Evolutionary conservation across 2,329 filamentous ascomycete species (phyloP).

Genomic region (Aspergillus intermedius): DNA sequence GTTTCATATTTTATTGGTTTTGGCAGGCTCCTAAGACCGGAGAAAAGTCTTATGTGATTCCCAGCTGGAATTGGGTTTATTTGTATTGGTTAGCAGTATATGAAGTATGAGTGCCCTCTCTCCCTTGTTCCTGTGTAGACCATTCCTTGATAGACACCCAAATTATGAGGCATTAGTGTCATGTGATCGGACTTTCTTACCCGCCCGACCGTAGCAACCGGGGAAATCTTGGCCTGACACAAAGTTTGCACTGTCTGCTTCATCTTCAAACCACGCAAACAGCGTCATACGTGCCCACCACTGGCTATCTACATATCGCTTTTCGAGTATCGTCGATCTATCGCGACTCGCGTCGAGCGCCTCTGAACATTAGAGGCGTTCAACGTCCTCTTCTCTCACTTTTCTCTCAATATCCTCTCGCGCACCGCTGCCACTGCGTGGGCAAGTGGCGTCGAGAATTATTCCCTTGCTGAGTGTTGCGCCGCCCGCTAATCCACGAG

Average conservation of each 20-base stretch:
- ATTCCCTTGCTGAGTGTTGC: neutral
- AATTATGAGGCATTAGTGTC: no score
- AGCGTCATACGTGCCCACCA: constrained; percentile 20
- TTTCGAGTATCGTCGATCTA: neutral
- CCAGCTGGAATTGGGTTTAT: neutral
- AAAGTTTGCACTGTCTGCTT: constrained; percentile 37
- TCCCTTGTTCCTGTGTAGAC: no score
- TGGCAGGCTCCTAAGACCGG: neutral
- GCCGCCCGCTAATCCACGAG: no score
- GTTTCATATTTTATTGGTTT: neutral
- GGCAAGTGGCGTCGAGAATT: no score
- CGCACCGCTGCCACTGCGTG: no score
- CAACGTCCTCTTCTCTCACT: neutral
- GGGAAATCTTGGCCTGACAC: constrained; percentile 16
- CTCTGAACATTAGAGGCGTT: neutral
- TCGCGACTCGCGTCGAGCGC: neutral
- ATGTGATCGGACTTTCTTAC: neutral
- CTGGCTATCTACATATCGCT: constrained; percentile 17
- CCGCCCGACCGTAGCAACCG: neutral
- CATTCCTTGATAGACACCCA: no score
- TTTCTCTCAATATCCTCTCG: no score
- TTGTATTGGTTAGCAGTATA: neutral
- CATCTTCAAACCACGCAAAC: constrained; percentile 36
- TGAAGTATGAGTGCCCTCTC: no score
- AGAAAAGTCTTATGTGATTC: neutral